phyloP scores from a whole-genome alignment of 208 protist species.

The Crithidia fasciculata region DNA sequence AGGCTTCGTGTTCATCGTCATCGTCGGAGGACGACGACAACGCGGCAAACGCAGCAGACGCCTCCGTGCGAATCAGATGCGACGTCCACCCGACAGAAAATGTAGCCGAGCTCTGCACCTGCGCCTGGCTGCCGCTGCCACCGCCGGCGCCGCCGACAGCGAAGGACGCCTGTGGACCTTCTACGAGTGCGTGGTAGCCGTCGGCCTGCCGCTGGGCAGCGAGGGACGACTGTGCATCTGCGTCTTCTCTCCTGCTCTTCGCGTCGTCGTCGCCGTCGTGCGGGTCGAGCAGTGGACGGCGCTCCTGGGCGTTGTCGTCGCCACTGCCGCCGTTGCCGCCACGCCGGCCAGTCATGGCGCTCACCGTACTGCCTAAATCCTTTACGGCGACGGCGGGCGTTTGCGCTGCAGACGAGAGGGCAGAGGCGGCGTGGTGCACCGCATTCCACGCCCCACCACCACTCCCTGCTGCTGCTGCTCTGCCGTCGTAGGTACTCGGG shows the following conservation, averaged over 20 bases:
- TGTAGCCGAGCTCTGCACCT: neutral
- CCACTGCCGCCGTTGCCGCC: no score
- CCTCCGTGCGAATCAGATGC: conserved; percentile 2
- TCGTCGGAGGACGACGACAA: conserved; percentile 9
- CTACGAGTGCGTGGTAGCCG: conserved; percentile 6
- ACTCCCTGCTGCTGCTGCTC: neutral
- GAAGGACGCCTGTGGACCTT: neutral
- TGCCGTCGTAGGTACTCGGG: neutral
- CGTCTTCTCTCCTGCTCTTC: neutral
- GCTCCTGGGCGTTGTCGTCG: neutral
- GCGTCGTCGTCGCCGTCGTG: neutral
- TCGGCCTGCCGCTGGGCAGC: conserved; percentile 6
- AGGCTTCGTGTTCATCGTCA: neutral
- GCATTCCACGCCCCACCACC: neutral
- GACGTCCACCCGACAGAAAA: conserved; percentile 12
- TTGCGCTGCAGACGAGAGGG: neutral
- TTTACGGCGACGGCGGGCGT: neutral
- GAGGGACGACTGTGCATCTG: neutral
- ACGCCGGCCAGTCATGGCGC: neutral
- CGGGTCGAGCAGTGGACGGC: conserved; percentile 3
- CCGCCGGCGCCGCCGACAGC: neutral
- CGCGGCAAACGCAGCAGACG: conserved; percentile 1
- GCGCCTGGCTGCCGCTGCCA: neutral
- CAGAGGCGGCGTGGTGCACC: neutral
- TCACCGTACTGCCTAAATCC: conserved; percentile 1